Conservation (phyloP, 805 yeast genomes). For the Yarrowia sp. region DNA sequence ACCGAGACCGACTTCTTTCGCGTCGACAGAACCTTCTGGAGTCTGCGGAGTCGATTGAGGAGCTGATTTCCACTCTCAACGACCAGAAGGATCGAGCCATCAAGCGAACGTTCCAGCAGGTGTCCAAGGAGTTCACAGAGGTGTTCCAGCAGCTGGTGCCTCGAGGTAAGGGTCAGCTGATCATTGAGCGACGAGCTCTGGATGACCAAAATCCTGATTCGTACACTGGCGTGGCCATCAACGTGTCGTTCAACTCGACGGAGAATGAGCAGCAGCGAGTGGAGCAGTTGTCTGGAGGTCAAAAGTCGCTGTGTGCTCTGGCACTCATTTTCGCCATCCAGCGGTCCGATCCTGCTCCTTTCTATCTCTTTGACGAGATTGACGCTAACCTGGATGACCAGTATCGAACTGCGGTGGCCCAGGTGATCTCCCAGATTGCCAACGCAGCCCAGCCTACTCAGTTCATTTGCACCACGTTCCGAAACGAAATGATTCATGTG, state of each 20-base stretch:
- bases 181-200: slow-evolving; percentile 59
- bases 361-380: slow-evolving; percentile 93
- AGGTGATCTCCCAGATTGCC: slow-evolving; percentile 70
- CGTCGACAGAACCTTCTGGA: slow-evolving; percentile 73
- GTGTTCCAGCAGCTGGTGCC: slow-evolving; percentile 86
- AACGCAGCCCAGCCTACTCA: slow-evolving; percentile 62
- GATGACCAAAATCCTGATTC: slow-evolving; percentile 40
- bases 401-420: slow-evolving; percentile 86
- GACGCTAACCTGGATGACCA: slow-evolving; percentile 96
- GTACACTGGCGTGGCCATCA: slow-evolving; percentile 81
- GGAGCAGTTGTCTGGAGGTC: slow-evolving; percentile 96
- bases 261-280: slow-evolving; percentile 84
- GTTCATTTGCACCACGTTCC: slow-evolving; percentile 94
- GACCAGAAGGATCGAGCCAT: slow-evolving; percentile 85
- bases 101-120: slow-evolving; percentile 74
- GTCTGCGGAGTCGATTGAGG: slow-evolving; percentile 75
- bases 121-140: slow-evolving; percentile 72
- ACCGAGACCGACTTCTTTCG: slow-evolving; percentile 67
- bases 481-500: slow-evolving; percentile 88
- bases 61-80: slow-evolving; percentile 71
- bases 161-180: slow-evolving; percentile 74
- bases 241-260: slow-evolving; percentile 88
- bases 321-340: slow-evolving; percentile 94
- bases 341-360: slow-evolving; percentile 95
- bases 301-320: slow-evolving; percentile 94